Percentiles rank a stretch among this genome's conserved stretches.
phyloP scores from a whole-genome alignment of 805 yeast genomes.

The Yamadazyma phyllophila region DNA sequence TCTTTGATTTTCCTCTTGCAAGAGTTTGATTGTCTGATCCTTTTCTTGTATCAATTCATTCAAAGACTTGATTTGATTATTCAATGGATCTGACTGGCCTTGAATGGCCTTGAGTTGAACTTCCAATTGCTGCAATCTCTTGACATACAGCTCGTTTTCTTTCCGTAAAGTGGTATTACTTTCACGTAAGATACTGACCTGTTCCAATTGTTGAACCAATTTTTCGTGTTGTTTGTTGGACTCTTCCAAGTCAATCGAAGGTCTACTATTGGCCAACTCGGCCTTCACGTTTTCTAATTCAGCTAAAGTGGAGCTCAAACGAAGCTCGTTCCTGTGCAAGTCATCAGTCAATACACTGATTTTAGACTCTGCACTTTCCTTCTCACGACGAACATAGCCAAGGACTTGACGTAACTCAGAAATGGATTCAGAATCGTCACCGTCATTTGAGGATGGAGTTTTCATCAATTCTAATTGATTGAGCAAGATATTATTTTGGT shows the following conservation, averaged over 20 bases:
- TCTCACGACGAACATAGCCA: constrained; percentile 66
- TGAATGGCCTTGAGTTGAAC: constrained; percentile 28
- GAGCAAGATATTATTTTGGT: constrained; percentile 67
- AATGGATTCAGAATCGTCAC: constrained; percentile 12
- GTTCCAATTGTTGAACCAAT: constrained; percentile 53
- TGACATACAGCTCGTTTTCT: constrained; percentile 35
- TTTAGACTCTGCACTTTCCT: constrained; percentile 65
- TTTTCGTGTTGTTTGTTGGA: constrained; percentile 43
- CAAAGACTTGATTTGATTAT: constrained; percentile 34
- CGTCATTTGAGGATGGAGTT: neutral
- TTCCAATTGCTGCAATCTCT: constrained; percentile 37
- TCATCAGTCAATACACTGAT: constrained; percentile 44
- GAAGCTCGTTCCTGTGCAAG: constrained; percentile 49
- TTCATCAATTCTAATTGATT: constrained; percentile 57
- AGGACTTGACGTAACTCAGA: constrained; percentile 49
- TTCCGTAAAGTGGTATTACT: constrained; percentile 63
- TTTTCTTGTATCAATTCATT: constrained; percentile 38
- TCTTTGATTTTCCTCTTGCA: constrained; percentile 54
- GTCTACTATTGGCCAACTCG: constrained; percentile 38
- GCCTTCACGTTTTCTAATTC: constrained; percentile 54
- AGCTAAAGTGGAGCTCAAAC: constrained; percentile 34
- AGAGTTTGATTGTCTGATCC: constrained; percentile 45
- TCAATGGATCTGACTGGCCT: constrained; percentile 44
- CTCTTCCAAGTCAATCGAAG: constrained; percentile 22
- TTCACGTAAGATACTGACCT: constrained; percentile 62